phyloP scores from a whole-genome alignment of 192 early-diverging fungal species.

The Thamnidium elegans region DNA sequence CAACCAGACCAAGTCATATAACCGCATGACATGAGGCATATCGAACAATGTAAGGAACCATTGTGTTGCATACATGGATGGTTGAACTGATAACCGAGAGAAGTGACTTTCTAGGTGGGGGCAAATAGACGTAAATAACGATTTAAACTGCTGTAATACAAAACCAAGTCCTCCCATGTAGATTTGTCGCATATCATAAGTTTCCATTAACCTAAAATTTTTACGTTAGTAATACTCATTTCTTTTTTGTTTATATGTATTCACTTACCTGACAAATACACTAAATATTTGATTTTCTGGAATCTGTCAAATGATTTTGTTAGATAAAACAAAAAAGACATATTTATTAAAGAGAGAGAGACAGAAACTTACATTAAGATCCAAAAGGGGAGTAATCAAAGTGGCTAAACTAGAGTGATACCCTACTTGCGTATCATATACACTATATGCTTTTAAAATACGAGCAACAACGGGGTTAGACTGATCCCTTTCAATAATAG shows the following conservation, averaged over 20 bases:
- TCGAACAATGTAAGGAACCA: conserved; percentile 97
- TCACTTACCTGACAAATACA: conserved; percentile 65
- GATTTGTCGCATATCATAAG: conserved; percentile 84
- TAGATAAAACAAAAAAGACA: too few species aligned
- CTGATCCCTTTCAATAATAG: conserved; percentile 63
- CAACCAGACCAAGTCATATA: conserved; percentile 85
- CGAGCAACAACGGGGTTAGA: conserved; percentile 82
- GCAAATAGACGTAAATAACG: conserved; percentile 66
- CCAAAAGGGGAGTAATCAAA: conserved; percentile 82
- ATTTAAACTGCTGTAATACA: conserved; percentile 81
- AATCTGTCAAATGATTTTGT: conserved; percentile 57
- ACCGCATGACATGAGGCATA: conserved; percentile 86
- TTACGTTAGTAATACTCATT: too few species aligned
- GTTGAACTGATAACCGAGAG: conserved; percentile 63
- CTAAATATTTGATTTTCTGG: conserved; percentile 89
- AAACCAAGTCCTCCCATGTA: conserved; percentile 94
- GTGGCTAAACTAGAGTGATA: conserved; percentile 95
- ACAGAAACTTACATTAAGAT: conserved; percentile 61
- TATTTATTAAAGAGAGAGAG: not conserved
- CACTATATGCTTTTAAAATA: conserved; percentile 84
- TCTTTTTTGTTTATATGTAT: not conserved
- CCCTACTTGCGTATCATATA: conserved; percentile 90
- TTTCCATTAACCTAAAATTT: conserved; percentile 87
- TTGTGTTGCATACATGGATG: conserved; percentile 92
- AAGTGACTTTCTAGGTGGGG: conserved; percentile 80